These are phyloP conservation scores for Wickerhamomyces pijperi DNA, from an alignment of 805 yeast species.

Conservation along the genomic window DNA sequence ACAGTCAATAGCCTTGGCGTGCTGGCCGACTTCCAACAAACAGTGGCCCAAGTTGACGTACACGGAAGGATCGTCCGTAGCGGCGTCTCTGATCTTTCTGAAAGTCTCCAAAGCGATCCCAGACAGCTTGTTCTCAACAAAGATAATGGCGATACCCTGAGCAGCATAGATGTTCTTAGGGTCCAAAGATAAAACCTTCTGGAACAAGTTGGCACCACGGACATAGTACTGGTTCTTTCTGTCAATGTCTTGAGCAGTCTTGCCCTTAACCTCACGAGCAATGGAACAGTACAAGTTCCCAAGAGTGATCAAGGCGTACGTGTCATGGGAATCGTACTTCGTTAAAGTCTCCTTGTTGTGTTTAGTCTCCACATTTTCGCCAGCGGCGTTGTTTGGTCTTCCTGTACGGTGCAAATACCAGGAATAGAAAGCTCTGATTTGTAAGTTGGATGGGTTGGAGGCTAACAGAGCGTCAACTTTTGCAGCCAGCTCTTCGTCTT, in stretches of 20 bases:
- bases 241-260: conserved; percentile 34
- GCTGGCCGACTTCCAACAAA: conserved; percentile 71
- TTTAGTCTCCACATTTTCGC: conserved; percentile 51
- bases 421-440: conserved; percentile 82
- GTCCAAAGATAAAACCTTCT: conserved; percentile 79
- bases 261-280: conserved; percentile 62
- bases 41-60: conserved; percentile 86
- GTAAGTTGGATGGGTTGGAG: conserved; percentile 50
- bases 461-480: conserved; percentile 46
- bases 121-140: conserved; percentile 72
- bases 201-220: conserved; percentile 86
- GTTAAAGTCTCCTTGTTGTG: conserved; percentile 82
- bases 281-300: conserved; percentile 79
- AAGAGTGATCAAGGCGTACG: conserved; percentile 78
- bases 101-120: conserved; percentile 76
- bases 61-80: conserved; percentile 73
- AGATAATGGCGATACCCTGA: conserved; percentile 89
- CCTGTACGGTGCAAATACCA: conserved; percentile 53
- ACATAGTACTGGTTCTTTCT: conserved; percentile 65
- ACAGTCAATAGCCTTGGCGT: conserved; percentile 74
- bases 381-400: conserved; percentile 36
- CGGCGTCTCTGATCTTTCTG: conserved; percentile 72
- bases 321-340: conserved; percentile 76
- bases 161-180: conserved; percentile 89
- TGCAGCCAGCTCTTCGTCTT: conserved; percentile 25